Evolutionary conservation across 148 eudicot species (phyloP).

Genomic region (Oxyria digyna): DNA sequence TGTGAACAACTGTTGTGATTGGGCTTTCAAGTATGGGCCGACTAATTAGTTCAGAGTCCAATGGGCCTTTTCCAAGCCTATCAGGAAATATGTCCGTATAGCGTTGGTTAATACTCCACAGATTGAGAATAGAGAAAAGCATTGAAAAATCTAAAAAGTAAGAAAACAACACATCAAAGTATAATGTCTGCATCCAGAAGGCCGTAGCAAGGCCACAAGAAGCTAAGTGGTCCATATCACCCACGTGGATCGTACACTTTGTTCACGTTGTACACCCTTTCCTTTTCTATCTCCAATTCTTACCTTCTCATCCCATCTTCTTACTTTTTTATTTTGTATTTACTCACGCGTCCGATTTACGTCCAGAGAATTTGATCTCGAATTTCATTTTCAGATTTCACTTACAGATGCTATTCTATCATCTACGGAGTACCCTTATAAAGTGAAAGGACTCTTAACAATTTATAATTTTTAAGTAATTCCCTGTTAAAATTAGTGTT

Average conservation of each 20-base stretch:
- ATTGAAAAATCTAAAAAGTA: too few relatives aligned
- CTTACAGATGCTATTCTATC: too few relatives aligned
- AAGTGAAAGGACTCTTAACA: too few relatives aligned
- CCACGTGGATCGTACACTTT: conserved; percentile 6
- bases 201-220: not conserved
- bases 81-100: not conserved
- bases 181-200: too few relatives aligned
- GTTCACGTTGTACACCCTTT: not conserved
- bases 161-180: not conserved
- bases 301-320: not conserved
- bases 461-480: not conserved
- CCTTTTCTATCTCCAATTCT: not conserved
- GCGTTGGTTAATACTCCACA: too few relatives aligned
- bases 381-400: not conserved
- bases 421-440: too few relatives aligned
- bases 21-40: not conserved
- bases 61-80: not conserved
- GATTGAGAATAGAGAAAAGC: too few relatives aligned
- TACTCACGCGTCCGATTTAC: not conserved
- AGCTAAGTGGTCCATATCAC: conserved; percentile 2
- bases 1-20: not conserved
- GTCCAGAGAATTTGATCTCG: not conserved
- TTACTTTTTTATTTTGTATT: not conserved
- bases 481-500: not conserved
- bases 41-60: not conserved